Percentiles rank a stretch among this genome's conserved stretches.
phyloP scores from a whole-genome alignment of 202 grass and related monocot species.

The Hordeum pubiflorum region DNA sequence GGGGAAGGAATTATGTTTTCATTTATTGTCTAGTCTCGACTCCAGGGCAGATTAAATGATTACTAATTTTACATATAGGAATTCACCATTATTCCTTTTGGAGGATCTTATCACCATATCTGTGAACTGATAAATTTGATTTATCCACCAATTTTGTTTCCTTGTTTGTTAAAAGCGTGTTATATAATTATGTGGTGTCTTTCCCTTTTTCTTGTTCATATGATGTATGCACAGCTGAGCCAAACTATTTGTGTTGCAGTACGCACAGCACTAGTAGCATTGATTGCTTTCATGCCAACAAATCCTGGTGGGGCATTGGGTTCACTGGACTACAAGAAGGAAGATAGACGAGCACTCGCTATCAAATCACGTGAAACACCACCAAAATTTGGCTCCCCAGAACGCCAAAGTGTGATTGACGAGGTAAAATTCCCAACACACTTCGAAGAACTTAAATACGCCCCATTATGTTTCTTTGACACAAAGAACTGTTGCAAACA shows the following conservation, averaged over 20 bases:
- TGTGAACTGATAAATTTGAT: not conserved
- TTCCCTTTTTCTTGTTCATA: not conserved
- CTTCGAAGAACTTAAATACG: not conserved
- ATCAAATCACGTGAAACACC: slow-evolving; percentile 73
- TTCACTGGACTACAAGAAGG: slow-evolving; percentile 90
- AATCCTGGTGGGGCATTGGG: slow-evolving; percentile 88
- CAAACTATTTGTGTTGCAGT: slow-evolving; percentile 41
- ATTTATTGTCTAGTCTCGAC: not conserved
- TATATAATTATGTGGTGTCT: not conserved
- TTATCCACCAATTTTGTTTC: not conserved
- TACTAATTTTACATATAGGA: not conserved
- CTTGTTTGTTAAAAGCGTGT: not conserved
- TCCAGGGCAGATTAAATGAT: not conserved
- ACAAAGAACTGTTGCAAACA: not conserved
- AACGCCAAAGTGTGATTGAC: slow-evolving; percentile 90
- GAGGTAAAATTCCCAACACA: slow-evolving; percentile 48
- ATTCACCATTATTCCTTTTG: not conserved
- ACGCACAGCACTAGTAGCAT: slow-evolving; percentile 81
- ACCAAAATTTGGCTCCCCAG: slow-evolving; percentile 73
- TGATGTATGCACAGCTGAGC: not conserved
- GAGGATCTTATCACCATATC: not conserved
- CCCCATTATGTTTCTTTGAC: slow-evolving; percentile 18
- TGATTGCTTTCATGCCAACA: slow-evolving; percentile 98
- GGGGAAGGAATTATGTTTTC: not conserved
- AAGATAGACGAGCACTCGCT: slow-evolving; percentile 66